Base-by-base conservation (phyloP, 2,329 filamentous ascomycete genomes). In the Orbilia brochopaga region DNA sequence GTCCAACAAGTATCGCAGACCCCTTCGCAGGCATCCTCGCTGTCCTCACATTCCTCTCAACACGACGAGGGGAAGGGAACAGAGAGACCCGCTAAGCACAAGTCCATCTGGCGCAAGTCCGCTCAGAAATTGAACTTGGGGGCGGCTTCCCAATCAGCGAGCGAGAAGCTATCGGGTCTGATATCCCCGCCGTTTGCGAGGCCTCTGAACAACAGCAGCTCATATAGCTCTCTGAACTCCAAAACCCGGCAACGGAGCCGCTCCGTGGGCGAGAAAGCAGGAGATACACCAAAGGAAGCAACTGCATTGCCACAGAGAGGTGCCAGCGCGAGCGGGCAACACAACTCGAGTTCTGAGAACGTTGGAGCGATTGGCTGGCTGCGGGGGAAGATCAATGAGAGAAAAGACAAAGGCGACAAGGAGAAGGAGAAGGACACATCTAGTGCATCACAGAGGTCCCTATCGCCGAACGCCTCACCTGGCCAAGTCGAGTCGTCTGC, bases 331-430 rank as follows among this genome's bases (percentile, higher is more conserved):
- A 70, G 66, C 32, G 66, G 58, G 11, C 66, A 70, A 32, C 66
- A 64, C 17, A 55, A 35, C 5, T n/a, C 46, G 19, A 58, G 24
- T 40, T 4, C 59, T 10, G 66, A 70, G 50, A 70, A 70, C 13
- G 8, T 59, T n/a, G 84, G 86, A 1, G 82, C 86, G 1, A 84
- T 89, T 74, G 85, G 84, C 5, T 89, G 87, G 81, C 83, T 89
- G 74, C 84, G 87, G 74, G 85, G 84, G 73, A 89, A 88, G 79
- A 82, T 88, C 63, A 82, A 81, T 10, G 79, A 82, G 55, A 81
- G 80, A 5, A 81, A 81, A 53, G 82, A 86, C 30, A 70, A 70
- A 23, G 40, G 23, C 32, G 63, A 67, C 11, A 60, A 51, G 27
- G 65, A 70, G 23, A 61, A 55, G 52, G 64, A 69, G 30, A 69